Percentiles rank a stretch among this genome's conserved stretches.
These are phyloP conservation scores for Cucumis hystrix DNA, from an alignment of 306 rosid species.

Conservation along the genomic window DNA sequence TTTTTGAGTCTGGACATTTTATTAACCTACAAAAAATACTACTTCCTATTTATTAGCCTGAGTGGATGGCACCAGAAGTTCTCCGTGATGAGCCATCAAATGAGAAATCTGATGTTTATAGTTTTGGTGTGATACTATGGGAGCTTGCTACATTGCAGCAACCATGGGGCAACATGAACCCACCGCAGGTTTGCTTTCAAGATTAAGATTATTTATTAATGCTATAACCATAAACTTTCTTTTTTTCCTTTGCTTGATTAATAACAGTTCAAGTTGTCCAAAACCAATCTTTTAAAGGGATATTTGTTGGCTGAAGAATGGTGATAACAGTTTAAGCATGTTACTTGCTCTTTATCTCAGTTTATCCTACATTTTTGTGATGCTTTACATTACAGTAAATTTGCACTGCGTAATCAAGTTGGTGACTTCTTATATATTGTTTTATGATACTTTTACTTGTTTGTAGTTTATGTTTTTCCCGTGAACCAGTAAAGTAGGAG, in stretches of 20 bases:
- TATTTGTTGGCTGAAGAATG: neutral
- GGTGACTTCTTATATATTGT: neutral
- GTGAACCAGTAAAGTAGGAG: neutral
- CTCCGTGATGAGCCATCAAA: slow-evolving; percentile 94
- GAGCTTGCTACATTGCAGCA: slow-evolving; percentile 77
- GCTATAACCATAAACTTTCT: neutral
- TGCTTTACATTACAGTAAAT: neutral
- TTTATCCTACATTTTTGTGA: too few species aligned
- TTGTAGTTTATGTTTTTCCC: neutral
- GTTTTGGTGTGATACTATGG: slow-evolving; percentile 94
- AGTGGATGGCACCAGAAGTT: slow-evolving; percentile 99
- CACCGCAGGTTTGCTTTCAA: slow-evolving; percentile 65
- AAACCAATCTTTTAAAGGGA: neutral
- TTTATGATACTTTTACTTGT: neutral
- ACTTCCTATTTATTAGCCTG: slow-evolving; percentile 37
- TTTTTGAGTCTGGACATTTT: neutral
- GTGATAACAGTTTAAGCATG: neutral
- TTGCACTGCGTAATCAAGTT: neutral
- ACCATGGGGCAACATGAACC: slow-evolving; percentile 89
- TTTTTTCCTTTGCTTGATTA: neutral
- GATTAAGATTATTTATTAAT: neutral
- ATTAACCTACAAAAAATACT: neutral
- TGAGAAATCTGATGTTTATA: slow-evolving; percentile 92
- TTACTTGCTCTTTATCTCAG: too few species aligned
- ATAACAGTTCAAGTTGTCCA: neutral